Percentiles rank a stretch among this genome's conserved stretches.
phyloP scores from a whole-genome alignment of 163 green algal species.

The Chlamydomonas reinhardtii region DNA sequence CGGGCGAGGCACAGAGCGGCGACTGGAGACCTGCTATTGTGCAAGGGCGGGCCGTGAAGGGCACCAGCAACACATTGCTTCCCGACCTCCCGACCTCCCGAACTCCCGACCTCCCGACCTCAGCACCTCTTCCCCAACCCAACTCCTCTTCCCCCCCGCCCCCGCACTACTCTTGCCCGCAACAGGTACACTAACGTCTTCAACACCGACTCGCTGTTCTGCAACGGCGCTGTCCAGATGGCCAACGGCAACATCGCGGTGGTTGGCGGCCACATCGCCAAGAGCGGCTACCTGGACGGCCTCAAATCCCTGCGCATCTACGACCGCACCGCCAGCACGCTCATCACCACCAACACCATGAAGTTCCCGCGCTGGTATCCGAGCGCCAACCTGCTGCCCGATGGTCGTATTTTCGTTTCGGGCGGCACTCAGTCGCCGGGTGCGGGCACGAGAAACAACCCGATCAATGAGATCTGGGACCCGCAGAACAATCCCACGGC shows the following conservation, averaged over 20 bases:
- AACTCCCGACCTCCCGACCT: too few species aligned
- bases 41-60: too few species aligned
- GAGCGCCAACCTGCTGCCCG: slow-evolving; percentile 53
- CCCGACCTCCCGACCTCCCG: too few species aligned
- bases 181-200: slow-evolving; percentile 48
- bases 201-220: slow-evolving; percentile 61
- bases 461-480: slow-evolving; percentile 61
- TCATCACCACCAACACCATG: slow-evolving; percentile 22
- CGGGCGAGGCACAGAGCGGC: background rate
- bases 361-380: slow-evolving; percentile 55
- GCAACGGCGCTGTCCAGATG: slow-evolving; percentile 47
- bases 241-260: slow-evolving; percentile 50
- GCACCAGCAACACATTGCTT: too few species aligned
- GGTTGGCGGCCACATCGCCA: slow-evolving; percentile 51
- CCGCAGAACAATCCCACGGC: slow-evolving; percentile 21
- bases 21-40: too few species aligned
- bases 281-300: slow-evolving; percentile 49
- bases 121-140: too few species aligned
- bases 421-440: slow-evolving; percentile 53
- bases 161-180: too few species aligned
- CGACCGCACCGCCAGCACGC: slow-evolving; percentile 26
- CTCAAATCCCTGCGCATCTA: slow-evolving; percentile 47
- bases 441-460: slow-evolving; percentile 50
- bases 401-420: slow-evolving; percentile 56
- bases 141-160: too few species aligned